Percentiles rank a stretch among this genome's conserved stretches.
These are phyloP conservation scores for Neoarthrinium moseri DNA, from an alignment of 2,329 filamentous ascomycete genomes.

Conservation along the genomic window DNA sequence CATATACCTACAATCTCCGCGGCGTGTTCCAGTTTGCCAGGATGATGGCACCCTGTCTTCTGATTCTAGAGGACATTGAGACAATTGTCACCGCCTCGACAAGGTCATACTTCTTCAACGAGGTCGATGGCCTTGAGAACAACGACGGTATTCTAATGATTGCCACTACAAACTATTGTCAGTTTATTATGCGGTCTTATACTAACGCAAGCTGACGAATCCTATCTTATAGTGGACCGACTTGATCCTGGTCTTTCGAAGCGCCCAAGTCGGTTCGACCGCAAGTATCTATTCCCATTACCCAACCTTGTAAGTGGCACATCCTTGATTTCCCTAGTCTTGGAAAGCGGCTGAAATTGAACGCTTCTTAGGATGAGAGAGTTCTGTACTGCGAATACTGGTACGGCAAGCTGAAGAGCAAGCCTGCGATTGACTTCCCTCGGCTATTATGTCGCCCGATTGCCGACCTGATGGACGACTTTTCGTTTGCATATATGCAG, in stretches of 20 bases:
- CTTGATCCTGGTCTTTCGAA: slow-evolving; percentile 65
- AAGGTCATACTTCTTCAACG: slow-evolving; percentile 68
- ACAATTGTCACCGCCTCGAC: slow-evolving; percentile 57
- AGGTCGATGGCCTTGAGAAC: slow-evolving; percentile 64
- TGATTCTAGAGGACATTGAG: slow-evolving; percentile 71
- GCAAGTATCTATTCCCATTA: slow-evolving; percentile 61
- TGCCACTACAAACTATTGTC: slow-evolving; percentile 56
- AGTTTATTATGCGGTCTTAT: not conserved
- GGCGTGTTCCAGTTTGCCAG: slow-evolving; percentile 57
- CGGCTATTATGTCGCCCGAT: slow-evolving; percentile 52
- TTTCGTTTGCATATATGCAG: slow-evolving; percentile 67
- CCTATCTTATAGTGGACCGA: slow-evolving; percentile 42
- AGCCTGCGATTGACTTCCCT: slow-evolving; percentile 57
- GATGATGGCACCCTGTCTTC: slow-evolving; percentile 61
- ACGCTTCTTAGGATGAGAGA: slow-evolving; percentile 50
- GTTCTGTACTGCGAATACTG: slow-evolving; percentile 61
- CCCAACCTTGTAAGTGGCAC: slow-evolving; percentile 13
- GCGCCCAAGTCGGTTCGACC: slow-evolving; percentile 61
- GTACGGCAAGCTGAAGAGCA: slow-evolving; percentile 52
- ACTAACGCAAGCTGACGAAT: not conserved
- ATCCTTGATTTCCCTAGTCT: no score
- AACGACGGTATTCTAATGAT: slow-evolving; percentile 70
- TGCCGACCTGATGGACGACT: slow-evolving; percentile 57
- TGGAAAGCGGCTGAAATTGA: no score
- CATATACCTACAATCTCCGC: slow-evolving; percentile 46